These are phyloP conservation scores for Sporothrix pallida DNA, from an alignment of 2,329 filamentous ascomycete genomes.

Conservation along the genomic window DNA sequence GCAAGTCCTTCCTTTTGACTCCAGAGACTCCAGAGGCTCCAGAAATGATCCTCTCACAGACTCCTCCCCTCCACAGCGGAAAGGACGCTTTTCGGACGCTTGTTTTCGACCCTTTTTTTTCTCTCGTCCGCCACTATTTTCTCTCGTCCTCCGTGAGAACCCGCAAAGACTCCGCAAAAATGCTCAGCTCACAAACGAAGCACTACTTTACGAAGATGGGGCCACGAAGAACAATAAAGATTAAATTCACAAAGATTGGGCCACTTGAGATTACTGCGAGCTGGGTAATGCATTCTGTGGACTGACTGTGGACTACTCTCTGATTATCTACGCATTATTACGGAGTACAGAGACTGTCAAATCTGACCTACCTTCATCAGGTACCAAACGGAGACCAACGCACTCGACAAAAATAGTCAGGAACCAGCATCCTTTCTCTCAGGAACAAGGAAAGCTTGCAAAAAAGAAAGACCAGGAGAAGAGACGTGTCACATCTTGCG, in stretches of 20 bases:
- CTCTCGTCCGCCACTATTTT: neutral
- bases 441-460: neutral
- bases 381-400: neutral
- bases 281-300: neutral
- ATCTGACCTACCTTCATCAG: neutral
- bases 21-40: neutral
- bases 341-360: no score
- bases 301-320: no score
- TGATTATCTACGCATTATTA: no score
- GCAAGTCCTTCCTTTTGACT: neutral
- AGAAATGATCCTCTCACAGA: neutral
- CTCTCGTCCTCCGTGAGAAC: neutral
- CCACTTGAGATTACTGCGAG: neutral
- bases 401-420: slow-evolving; percentile 2
- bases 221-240: no score
- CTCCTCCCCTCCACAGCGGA: neutral
- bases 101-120: neutral
- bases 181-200: neutral
- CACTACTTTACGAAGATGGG: neutral
- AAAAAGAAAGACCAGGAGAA: neutral
- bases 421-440: neutral
- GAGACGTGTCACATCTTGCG: slow-evolving; percentile 1
- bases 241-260: neutral
- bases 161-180: slow-evolving; percentile 6
- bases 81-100: no score